phyloP scores from a whole-genome alignment of 2,329 filamentous ascomycete genomes.

The Trichoderma simmonsii region DNA sequence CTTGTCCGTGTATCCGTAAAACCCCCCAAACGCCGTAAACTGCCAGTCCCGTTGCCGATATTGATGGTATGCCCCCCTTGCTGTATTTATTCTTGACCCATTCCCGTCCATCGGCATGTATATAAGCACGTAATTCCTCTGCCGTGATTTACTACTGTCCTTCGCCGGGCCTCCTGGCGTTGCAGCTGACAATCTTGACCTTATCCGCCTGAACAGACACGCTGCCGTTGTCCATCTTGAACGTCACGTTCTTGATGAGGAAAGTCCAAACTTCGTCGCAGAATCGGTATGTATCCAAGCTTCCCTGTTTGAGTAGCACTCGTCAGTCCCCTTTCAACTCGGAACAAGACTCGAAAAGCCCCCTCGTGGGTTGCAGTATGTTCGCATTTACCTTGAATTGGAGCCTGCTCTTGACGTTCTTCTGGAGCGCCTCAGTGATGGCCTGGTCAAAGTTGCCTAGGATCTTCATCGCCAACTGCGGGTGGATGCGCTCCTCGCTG shows the following conservation, averaged over 20 bases:
- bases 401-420: slow-evolving; percentile 86
- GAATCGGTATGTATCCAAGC: slow-evolving; percentile 97
- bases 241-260: slow-evolving; percentile 96
- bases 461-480: slow-evolving; percentile 98
- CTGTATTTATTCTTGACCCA: neutral
- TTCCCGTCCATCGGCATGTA: neutral
- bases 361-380: neutral
- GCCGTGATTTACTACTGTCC: slow-evolving; percentile 19
- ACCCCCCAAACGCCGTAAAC: slow-evolving; percentile 19
- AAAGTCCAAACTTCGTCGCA: slow-evolving; percentile 99
- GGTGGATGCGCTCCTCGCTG: slow-evolving; percentile 90
- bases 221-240: slow-evolving; percentile 85
- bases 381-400: slow-evolving; percentile 79
- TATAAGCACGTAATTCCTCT: neutral
- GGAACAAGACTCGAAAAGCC: neutral
- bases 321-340: neutral
- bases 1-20: slow-evolving; percentile 7
- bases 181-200: slow-evolving; percentile 98
- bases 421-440: slow-evolving; percentile 85
- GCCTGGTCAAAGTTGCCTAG: slow-evolving; percentile 92
- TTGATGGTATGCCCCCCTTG: neutral
- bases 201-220: slow-evolving; percentile 77
- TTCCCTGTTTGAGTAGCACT: slow-evolving; percentile 58
- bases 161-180: slow-evolving; percentile 68
- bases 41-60: neutral